Base-by-base conservation (phyloP, 2,329 filamentous ascomycete species). In the Cytospora mali region DNA sequence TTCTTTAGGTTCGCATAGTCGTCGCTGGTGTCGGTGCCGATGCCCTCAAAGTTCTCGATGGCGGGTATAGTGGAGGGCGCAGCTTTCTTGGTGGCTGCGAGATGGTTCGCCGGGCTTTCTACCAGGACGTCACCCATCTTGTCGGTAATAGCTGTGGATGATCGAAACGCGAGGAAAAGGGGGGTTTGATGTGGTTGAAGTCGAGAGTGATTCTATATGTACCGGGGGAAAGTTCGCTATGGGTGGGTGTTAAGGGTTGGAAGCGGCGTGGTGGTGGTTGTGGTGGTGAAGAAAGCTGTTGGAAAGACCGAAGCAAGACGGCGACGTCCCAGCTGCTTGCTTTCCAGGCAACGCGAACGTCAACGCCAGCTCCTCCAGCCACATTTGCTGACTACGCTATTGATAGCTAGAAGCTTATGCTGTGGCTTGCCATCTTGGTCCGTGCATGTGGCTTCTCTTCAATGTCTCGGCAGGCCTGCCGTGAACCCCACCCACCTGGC, bases 1-100 rank as follows among this genome's bases (percentile, higher is more conserved):
- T 96, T 95, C 84, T 99, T 99, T 77, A 98, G 84, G 48, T 89
- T 93, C 58, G 91, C 92, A 77, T 99, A 99, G 75, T 98, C 94
- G 76, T 98, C 94, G 68, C 88, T 91, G 55, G 88, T 89, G 72
- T 97, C 93, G 61, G 86, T 87, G 18, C 88, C 85, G 66, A 93
- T 82, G 65, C 92, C 93, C 77, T 97, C 94, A 68, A 97, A 88
- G 69, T 90, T 89, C 75, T 97, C 93, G 77, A 97, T 89, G 77
- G 91, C 94, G 48, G 92, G 91, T 79, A 97, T 95, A 72, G 89
- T 88, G 66, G 89, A 90, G 57, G 89, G 87, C 71, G 88, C 84
- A 73, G 88, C 82, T 82, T 92, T 96, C 82, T 90, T 93, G 79
- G 93, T 90, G 76, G 90, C 88, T 74, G 88, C 84, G 77, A 88